Conservation (phyloP, 2,329 filamentous ascomycete species). For the Xylaria sp. region DNA sequence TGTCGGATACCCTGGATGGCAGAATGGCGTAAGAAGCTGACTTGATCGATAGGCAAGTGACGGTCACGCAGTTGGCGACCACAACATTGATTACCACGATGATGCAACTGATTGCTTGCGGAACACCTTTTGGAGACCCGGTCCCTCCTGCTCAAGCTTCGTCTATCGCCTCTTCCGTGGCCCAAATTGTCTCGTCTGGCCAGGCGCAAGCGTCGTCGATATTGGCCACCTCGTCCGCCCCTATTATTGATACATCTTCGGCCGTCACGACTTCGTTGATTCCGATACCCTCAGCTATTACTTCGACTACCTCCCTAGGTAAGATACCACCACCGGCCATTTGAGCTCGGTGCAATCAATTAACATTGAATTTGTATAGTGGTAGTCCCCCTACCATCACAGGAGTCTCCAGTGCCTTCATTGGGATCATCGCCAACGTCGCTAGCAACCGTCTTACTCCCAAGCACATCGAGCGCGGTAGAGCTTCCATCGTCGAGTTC, state of each 20-base stretch:
- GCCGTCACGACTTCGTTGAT: neutral
- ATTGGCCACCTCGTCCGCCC: conserved; percentile 10
- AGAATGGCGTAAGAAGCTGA: neutral
- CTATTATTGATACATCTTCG: conserved; percentile 1
- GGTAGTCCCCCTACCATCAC: neutral
- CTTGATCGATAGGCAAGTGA: conserved; percentile 18
- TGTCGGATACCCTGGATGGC: conserved; percentile 18
- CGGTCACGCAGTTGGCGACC: conserved; percentile 35
- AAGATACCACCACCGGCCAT: neutral
- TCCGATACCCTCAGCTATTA: neutral
- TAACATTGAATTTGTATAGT: neutral
- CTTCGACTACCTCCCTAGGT: conserved; percentile 4
- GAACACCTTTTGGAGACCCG: conserved; percentile 28
- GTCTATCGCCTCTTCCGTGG: conserved; percentile 36
- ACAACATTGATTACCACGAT: conserved; percentile 37
- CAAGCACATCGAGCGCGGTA: neutral
- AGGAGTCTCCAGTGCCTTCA: neutral
- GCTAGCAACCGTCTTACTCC: neutral
- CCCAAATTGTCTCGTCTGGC: conserved; percentile 31
- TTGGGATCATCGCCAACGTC: conserved; percentile 6
- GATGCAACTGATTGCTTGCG: conserved; percentile 41
- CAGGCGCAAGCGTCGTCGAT: conserved; percentile 17
- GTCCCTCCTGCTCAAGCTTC: conserved; percentile 34
- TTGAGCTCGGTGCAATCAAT: neutral
- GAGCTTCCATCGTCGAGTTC: neutral